Evolutionary conservation across 495 filamentous ascomycete species (phyloP), one percentile per base, ranked within the genome.

Genomic region (Hypoxylon crocopeplum): DNA sequence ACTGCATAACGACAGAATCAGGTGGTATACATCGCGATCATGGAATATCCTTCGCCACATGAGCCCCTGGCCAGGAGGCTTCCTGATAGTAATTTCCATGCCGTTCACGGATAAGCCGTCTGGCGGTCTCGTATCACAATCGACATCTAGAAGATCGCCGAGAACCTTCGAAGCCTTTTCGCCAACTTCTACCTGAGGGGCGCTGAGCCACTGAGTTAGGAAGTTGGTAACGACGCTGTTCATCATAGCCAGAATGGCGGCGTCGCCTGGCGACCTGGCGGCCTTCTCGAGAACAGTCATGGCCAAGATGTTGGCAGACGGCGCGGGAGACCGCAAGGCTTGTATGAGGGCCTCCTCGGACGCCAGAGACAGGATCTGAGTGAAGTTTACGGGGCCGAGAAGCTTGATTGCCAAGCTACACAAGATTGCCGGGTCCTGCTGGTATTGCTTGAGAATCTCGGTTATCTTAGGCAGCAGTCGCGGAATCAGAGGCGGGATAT

Each of bases 271-370:
- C 17, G 72, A 70, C 8, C 73, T 59, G 17, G 84, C 77, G 7
- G 91, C 92, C 66, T 95, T 96, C 56, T 81, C 79, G 39, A 97
- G 72, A 47, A 96, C 70, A 2, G 82, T 77, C 21, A 96, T 79
- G 48, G 83, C 87, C 15, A 93, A 79, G 8, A 87, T 64, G 64
- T 93, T 92, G 64, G 89, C 84, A 0, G 87, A 81, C 12, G 81
- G 76, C 2, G 84, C 82, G 0, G 86, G 81, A 3, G 86, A 84
- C 33, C 75, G 73, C 39, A 92, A 79, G 1, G 79, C 80, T 38
- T 77, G 73, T 32, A 82, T 72, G 5, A 89, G 63, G 27, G 81
- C 75, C 3, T 79, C 80, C 44, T 80, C 73, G 11, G 83, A 75
- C 7, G 83, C 79, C 12, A 85, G 68, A n/a, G 73, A 74, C 25